These are phyloP conservation scores for Phytophthora crassamura DNA, from an alignment of 352 stramenopile genomes.

Conservation along the genomic window DNA sequence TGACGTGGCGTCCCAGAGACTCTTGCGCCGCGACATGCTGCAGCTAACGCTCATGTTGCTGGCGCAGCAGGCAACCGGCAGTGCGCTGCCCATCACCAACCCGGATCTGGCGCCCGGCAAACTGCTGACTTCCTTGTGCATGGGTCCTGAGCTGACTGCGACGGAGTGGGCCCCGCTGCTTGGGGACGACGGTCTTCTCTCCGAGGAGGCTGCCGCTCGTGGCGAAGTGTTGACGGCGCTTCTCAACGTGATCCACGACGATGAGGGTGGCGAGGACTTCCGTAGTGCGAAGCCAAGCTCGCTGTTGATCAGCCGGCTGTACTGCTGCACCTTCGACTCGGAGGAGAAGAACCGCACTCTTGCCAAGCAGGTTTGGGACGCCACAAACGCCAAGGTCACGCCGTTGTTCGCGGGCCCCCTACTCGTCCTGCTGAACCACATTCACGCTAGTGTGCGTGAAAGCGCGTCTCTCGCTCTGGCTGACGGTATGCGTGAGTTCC, in stretches of 20 bases:
- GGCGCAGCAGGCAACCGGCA: slow-evolving; percentile 54
- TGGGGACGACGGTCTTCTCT: slow-evolving; percentile 74
- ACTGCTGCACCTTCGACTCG: slow-evolving; percentile 71
- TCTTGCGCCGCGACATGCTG: slow-evolving; percentile 82
- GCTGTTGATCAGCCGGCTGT: slow-evolving; percentile 67
- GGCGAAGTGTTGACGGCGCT: slow-evolving; percentile 67
- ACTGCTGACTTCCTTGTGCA: slow-evolving; percentile 65
- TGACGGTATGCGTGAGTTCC: slow-evolving; percentile 83
- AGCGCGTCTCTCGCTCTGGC: slow-evolving; percentile 81
- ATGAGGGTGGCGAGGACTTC: slow-evolving; percentile 56
- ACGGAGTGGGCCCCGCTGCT: slow-evolving; percentile 77
- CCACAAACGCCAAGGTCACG: slow-evolving; percentile 54
- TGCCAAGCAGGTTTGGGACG: slow-evolving; percentile 73
- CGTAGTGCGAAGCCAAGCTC: slow-evolving; percentile 47
- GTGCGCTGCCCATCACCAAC: slow-evolving; percentile 69
- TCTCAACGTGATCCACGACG: slow-evolving; percentile 60
- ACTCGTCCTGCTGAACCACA: slow-evolving; percentile 80
- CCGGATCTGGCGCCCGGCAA: slow-evolving; percentile 58
- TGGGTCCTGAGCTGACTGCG: slow-evolving; percentile 58
- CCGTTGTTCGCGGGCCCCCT: slow-evolving; percentile 68
- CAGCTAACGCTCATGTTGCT: slow-evolving; percentile 73
- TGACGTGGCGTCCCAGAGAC: slow-evolving; percentile 73
- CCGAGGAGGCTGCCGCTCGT: slow-evolving; percentile 59
- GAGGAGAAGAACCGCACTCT: slow-evolving; percentile 65
- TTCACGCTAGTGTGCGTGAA: slow-evolving; percentile 75